Base-by-base conservation (phyloP, 805 yeast genomes). In the Tetrapisispora taiwanensis region DNA sequence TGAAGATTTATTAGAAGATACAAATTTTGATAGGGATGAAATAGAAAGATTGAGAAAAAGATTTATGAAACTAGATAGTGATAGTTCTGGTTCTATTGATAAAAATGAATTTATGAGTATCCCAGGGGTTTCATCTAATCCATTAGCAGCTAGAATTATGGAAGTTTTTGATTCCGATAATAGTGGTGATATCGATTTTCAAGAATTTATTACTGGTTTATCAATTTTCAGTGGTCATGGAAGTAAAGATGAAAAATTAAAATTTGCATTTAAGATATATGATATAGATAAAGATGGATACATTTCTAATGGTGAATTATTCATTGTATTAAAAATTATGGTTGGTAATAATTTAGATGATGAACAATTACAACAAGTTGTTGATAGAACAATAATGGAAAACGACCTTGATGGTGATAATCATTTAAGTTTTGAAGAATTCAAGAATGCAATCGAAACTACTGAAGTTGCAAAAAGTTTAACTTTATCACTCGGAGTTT, bases 221-320 rank as follows among this genome's bases (percentile, higher is more conserved):
- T 83, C 95, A 3, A 88, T 89, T 3, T 92, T 92, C 58, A 84
- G 95, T 42, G 82, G 89, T 4, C 81, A 84, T 55, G 85, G 95
- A 1, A 75, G 80, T 20, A 78, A 78, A 40, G 81, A 79, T 44
- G 97, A 87, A 52, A 90, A 88, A 63, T 72, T 90, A 47, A 72
- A 71, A 58, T 92, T 94, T 69, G 92, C 96, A 10, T 92, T 92
- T 67, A 84, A 81, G 56, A 87, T 92, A 17, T 92, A 92, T 59
- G 99, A 92, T 60, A 87, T 92, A 50, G 99, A 92, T 64, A 74
- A 87, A 45, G 99, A 92, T 60, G 98, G 98, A 0, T 88, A 59
- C 60, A 86, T 92, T 31, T 89, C 97, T 3, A 90, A 90, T 59
- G 99, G 98, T 20, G 99, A 92, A 65, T 65, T 92, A 45, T 92